These are phyloP conservation scores for Penicillium brasilianum DNA, from an alignment of 2,329 filamentous ascomycete species.

Conservation along the genomic window DNA sequence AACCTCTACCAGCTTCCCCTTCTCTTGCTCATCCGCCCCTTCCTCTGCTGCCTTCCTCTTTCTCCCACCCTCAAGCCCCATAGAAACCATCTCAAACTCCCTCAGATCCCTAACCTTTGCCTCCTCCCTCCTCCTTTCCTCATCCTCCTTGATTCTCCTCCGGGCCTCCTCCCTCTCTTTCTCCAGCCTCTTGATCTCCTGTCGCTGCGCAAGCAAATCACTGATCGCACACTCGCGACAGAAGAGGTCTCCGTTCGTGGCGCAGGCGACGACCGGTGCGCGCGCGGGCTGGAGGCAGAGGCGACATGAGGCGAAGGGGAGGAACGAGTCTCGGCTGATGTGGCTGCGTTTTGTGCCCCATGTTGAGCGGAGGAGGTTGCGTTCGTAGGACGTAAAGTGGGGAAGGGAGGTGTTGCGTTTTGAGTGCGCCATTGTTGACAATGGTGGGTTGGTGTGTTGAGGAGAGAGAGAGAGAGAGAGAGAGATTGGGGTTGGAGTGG, in stretches of 20 bases:
- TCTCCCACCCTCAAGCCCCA: conserved; percentile 56
- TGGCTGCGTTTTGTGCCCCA: conserved; percentile 86
- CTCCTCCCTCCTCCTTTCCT: conserved; percentile 68
- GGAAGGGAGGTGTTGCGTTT: conserved; percentile 91
- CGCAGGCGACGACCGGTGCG: conserved; percentile 84
- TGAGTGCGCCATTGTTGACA: conserved; percentile 50
- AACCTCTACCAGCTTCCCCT: conserved; percentile 51
- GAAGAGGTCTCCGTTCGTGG: conserved; percentile 80
- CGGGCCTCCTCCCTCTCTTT: conserved; percentile 66
- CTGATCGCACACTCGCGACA: conserved; percentile 91
- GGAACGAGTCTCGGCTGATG: conserved; percentile 85
- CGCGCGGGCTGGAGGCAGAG: conserved; percentile 83
- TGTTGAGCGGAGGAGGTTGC: conserved; percentile 75
- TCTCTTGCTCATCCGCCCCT: conserved; percentile 30
- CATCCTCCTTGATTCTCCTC: conserved; percentile 66
- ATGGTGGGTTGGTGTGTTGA: background rate
- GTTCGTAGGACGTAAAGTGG: conserved; percentile 93
- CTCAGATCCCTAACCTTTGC: conserved; percentile 71
- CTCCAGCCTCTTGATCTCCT: conserved; percentile 84
- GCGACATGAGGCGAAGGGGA: conserved; percentile 86
- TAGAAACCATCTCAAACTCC: conserved; percentile 86
- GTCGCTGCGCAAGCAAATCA: conserved; percentile 88
- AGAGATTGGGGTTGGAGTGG: background rate
- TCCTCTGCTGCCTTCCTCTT: conserved; percentile 39
- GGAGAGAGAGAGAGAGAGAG: background rate